Conservation (phyloP, 208 protist species). For the Crithidia fasciculata region DNA sequence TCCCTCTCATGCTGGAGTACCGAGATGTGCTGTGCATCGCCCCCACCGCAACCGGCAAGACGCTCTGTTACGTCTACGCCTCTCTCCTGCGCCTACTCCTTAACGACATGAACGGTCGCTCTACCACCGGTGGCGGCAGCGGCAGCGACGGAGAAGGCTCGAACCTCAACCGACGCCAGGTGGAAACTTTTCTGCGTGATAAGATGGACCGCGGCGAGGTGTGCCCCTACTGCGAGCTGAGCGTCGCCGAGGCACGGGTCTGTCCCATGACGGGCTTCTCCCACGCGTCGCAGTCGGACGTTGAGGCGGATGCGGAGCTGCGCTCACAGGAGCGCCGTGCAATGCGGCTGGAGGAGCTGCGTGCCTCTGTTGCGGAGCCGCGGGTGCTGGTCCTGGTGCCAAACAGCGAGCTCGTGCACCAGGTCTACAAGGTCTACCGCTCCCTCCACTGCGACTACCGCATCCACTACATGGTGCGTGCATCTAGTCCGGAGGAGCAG, state of each 20-base stretch:
- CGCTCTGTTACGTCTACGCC: slow-evolving; percentile 88
- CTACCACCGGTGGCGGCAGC: background rate
- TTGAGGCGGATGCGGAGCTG: slow-evolving; percentile 21
- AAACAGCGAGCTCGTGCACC: slow-evolving; percentile 66
- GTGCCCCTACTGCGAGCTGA: slow-evolving; percentile 87
- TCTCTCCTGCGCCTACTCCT: slow-evolving; percentile 70
- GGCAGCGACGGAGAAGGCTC: slow-evolving; percentile 2
- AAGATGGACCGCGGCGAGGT: slow-evolving; percentile 74
- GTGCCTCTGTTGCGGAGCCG: slow-evolving; percentile 58
- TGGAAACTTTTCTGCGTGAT: slow-evolving; percentile 67
- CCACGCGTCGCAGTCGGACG: slow-evolving; percentile 47
- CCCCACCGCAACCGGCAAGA: slow-evolving; percentile 93
- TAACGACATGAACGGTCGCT: slow-evolving; percentile 26
- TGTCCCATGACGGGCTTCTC: slow-evolving; percentile 81
- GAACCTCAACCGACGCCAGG: slow-evolving; percentile 41
- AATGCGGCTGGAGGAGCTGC: slow-evolving; percentile 53
- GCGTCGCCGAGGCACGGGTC: slow-evolving; percentile 41
- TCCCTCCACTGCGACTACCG: slow-evolving; percentile 55
- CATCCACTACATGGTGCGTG: slow-evolving; percentile 71
- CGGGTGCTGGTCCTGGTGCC: slow-evolving; percentile 76
- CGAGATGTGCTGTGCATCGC: slow-evolving; percentile 88
- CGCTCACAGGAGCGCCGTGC: slow-evolving; percentile 36
- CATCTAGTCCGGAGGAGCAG: slow-evolving; percentile 74
- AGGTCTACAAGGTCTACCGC: slow-evolving; percentile 56
- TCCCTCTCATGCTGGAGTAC: slow-evolving; percentile 70